Percentiles rank a stretch among this genome's conserved stretches.
These are phyloP conservation scores for Pseudocercospora musae DNA, from an alignment of 2,329 filamentous ascomycete genomes.

Conservation along the genomic window DNA sequence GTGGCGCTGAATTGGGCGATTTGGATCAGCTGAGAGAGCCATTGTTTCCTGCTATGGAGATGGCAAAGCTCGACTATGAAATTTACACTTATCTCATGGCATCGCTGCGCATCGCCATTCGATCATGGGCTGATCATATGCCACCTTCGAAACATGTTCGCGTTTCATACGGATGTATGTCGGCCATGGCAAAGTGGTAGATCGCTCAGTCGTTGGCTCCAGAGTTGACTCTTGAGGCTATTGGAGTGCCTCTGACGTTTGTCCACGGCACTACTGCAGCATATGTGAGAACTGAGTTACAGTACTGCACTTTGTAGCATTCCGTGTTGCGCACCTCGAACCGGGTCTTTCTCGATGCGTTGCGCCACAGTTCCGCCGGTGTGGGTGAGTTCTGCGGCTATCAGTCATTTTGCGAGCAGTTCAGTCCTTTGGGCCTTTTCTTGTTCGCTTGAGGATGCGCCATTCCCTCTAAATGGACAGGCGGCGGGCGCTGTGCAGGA, in stretches of 20 bases:
- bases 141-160: not conserved
- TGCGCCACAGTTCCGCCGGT: not conserved
- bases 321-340: not conserved
- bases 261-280: not conserved
- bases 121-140: not conserved
- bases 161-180: not conserved
- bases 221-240: not conserved
- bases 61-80: not conserved
- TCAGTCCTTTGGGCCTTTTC: not conserved
- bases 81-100: not conserved
- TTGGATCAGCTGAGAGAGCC: not conserved
- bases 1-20: not conserved
- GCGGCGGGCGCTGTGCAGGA: not conserved
- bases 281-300: not conserved
- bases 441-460: not conserved
- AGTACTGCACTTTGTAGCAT: not conserved
- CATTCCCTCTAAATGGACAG: not conserved
- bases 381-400: not conserved
- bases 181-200: not conserved
- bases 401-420: not conserved
- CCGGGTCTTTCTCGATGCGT: not conserved
- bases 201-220: not conserved
- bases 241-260: not conserved
- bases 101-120: not conserved
- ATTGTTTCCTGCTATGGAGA: not conserved